These are phyloP conservation scores for Mortierella sp. DNA, from an alignment of 371 early-diverging fungal species.

Conservation along the genomic window DNA sequence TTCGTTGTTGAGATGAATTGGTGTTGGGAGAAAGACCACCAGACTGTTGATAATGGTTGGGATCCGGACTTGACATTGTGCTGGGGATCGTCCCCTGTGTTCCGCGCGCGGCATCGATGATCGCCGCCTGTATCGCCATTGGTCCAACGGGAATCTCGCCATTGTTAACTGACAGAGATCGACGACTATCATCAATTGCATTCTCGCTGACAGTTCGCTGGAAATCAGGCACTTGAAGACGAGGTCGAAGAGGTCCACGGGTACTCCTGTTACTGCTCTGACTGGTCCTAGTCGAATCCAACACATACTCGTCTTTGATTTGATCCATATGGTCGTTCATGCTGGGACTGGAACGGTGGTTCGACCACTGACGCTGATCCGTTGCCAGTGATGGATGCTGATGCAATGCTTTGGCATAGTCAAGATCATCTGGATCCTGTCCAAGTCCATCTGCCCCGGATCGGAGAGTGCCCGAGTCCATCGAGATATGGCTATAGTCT, in stretches of 20 bases:
- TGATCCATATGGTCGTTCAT: slow-evolving; percentile 36
- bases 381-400: slow-evolving; percentile 2
- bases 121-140: slow-evolving; percentile 51
- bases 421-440: slow-evolving; percentile 2
- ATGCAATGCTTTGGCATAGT: slow-evolving; percentile 9
- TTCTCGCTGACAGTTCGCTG: slow-evolving; percentile 34
- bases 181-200: slow-evolving; percentile 18
- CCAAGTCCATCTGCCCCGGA: neutral
- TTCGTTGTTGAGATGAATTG: neutral
- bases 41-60: slow-evolving; percentile 25
- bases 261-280: slow-evolving; percentile 33
- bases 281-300: slow-evolving; percentile 39
- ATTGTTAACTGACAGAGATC: neutral
- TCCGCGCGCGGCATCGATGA: slow-evolving; percentile 52
- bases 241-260: neutral
- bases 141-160: slow-evolving; percentile 37
- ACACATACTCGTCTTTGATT: slow-evolving; percentile 37
- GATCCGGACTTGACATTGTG: slow-evolving; percentile 44
- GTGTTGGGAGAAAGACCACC: neutral
- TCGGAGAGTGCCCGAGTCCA: slow-evolving; percentile 10
- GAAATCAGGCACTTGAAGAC: slow-evolving; percentile 29
- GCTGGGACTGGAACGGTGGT: neutral
- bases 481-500: slow-evolving; percentile 16
- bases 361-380: neutral
- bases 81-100: slow-evolving; percentile 13